phyloP scores from a whole-genome alignment of 163 green algal species.

The Volvox carteri region DNA sequence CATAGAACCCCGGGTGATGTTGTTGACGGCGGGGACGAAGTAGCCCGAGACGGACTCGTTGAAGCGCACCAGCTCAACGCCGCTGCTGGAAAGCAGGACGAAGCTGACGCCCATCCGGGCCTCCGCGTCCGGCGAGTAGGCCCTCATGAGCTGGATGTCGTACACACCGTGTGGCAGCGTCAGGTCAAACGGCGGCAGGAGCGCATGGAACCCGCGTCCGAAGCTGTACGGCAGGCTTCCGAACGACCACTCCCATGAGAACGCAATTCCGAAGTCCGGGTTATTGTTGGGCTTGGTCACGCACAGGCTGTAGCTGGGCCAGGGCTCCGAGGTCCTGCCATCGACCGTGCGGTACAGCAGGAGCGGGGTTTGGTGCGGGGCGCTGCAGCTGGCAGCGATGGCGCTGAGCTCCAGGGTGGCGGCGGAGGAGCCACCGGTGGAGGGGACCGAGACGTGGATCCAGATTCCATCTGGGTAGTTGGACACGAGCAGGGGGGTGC shows the following conservation, averaged over 20 bases:
- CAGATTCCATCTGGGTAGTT: slow-evolving; percentile 5
- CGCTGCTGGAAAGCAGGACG: neutral
- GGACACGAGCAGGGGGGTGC: no score
- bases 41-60: no score
- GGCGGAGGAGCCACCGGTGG: no score
- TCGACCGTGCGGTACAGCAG: slow-evolving; percentile 18
- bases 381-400: no score
- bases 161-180: neutral
- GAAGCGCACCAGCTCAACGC: no score
- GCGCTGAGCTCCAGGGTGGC: no score
- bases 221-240: neutral
- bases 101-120: neutral
- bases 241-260: slow-evolving; percentile 13
- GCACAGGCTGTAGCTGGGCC: neutral
- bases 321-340: neutral
- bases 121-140: neutral
- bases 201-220: neutral
- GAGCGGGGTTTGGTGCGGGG: neutral
- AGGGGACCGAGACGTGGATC: neutral
- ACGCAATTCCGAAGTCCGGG: neutral
- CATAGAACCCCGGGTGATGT: neutral
- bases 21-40: neutral
- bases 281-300: neutral
- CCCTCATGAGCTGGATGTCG: neutral
- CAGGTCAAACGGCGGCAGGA: neutral